Evolutionary conservation across 2,329 filamentous ascomycete species (phyloP), one percentile per base, ranked within the genome.

Genomic region (Xylaria sp.): DNA sequence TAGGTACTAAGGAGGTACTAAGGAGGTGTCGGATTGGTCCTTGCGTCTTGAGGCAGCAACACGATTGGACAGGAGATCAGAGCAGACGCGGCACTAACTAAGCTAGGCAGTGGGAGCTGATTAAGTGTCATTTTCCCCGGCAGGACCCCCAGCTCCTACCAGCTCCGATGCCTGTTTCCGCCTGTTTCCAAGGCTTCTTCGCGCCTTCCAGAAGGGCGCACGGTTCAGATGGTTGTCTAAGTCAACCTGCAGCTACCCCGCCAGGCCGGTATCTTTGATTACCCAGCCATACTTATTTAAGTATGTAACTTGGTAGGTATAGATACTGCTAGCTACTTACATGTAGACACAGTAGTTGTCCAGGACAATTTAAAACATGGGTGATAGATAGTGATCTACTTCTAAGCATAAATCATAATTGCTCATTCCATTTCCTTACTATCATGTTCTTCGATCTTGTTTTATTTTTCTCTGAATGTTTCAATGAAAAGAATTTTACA

Each of bases 121-220:
- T 53, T 47, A 51, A 61, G 49, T 29, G 67, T 58, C 42, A 66
- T 6, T 42, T 58, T 45, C 64, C 57, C 67, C 67, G 64, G 54
- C 55, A 38, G 25, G 29, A 36, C 29, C 54, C 42, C 54, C 61
- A 56, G 58, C 29, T 49, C 53, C 45, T n/a, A 42, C 49, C n/a
- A n/a, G n/a, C n/a, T n/a, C n/a, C n/a, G n/a, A n/a, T n/a, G n/a
- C n/a, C n/a, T n/a, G n/a, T n/a, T n/a, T n/a, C n/a, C n/a, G 47
- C 51, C 47, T 33, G 49, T 31, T 64, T 60, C 63, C 61, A 66
- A 63, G 55, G 66, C 71, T 74, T 76, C 74, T 74, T 74, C 67
- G 72, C 70, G 73, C 49, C 71, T 76, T 76, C 73, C 67, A 73
- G 73, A 76, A 76, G 67, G 71, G 65, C 38, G 74, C 73, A 76